A percentile compares a stretch with the other conserved stretches of the same genome.
Evolutionary conservation across 257 asterid species (phyloP).

Genomic region (Ehretia macrophylla): DNA sequence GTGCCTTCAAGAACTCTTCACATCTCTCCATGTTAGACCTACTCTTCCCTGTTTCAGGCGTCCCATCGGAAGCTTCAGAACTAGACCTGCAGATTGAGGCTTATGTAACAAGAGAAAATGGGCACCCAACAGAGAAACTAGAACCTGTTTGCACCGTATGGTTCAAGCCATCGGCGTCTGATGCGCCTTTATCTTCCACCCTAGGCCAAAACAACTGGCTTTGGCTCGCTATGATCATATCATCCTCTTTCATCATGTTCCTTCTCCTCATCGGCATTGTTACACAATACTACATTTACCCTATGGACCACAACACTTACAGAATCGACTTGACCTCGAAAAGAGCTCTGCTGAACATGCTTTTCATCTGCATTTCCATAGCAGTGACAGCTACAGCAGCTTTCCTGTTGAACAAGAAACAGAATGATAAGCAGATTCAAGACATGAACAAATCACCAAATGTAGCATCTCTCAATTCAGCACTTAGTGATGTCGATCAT

Average conservation of each 20-base stretch:
- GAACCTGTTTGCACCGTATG: slow-evolving; percentile 35
- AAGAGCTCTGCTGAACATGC: slow-evolving; percentile 8
- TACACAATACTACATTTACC: slow-evolving; percentile 69
- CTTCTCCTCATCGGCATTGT: slow-evolving; percentile 33
- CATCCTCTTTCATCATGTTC: neutral
- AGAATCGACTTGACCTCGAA: neutral
- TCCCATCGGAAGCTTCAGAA: slow-evolving; percentile 31
- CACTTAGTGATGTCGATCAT: slow-evolving; percentile 27
- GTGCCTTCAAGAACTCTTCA: slow-evolving; percentile 67
- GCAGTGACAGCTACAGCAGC: slow-evolving; percentile 50
- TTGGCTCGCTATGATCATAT: neutral
- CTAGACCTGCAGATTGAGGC: slow-evolving; percentile 77
- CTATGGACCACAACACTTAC: slow-evolving; percentile 48
- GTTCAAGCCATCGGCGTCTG: slow-evolving; percentile 63
- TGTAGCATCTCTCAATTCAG: slow-evolving; percentile 13
- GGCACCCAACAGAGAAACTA: slow-evolving; percentile 32
- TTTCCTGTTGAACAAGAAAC: slow-evolving; percentile 81
- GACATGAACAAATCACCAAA: slow-evolving; percentile 37
- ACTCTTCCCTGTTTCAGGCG: slow-evolving; percentile 50
- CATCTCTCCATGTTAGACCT: slow-evolving; percentile 71
- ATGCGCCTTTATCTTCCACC: slow-evolving; percentile 54
- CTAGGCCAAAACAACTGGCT: slow-evolving; percentile 1
- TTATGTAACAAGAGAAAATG: slow-evolving; percentile 68
- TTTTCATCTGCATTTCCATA: slow-evolving; percentile 59
- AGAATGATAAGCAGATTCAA: slow-evolving; percentile 41